Evolutionary conservation across 2,329 filamentous ascomycete genomes (phyloP).

Genomic region (Laburnicola sp.): DNA sequence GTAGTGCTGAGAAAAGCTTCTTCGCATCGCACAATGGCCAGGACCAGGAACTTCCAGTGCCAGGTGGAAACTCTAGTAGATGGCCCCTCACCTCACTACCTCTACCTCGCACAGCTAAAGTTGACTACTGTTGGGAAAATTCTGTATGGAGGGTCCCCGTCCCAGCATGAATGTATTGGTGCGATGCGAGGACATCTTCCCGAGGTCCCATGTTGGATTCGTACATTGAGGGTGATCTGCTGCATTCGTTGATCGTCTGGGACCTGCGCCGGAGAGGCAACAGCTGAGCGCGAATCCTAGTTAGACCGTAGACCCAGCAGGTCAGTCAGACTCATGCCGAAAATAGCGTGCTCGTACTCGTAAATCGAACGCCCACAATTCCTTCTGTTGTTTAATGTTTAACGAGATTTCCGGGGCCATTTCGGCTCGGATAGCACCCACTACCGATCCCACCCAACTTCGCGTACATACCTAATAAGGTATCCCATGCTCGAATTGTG

Average conservation of each 20-base stretch:
- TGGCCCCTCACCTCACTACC: too few relatives aligned
- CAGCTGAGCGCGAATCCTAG: slow-evolving; percentile 10
- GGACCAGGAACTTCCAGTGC: too few relatives aligned
- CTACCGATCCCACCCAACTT: too few relatives aligned
- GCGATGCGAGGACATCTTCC: not conserved
- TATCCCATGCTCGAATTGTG: not conserved
- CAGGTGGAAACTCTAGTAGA: too few relatives aligned
- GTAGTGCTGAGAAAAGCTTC: slow-evolving; percentile 13
- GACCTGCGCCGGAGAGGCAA: slow-evolving; percentile 7
- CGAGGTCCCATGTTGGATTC: not conserved
- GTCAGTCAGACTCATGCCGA: slow-evolving; percentile 8
- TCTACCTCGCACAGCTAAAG: too few relatives aligned
- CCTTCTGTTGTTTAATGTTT: not conserved
- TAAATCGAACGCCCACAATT: not conserved
- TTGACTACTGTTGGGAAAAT: not conserved
- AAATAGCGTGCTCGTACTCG: slow-evolving; percentile 1
- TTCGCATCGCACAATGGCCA: slow-evolving; percentile 7
- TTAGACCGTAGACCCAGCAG: too few relatives aligned
- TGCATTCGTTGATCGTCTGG: slow-evolving; percentile 3
- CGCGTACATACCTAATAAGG: too few relatives aligned
- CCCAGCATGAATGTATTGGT: too few relatives aligned
- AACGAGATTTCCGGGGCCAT: too few relatives aligned
- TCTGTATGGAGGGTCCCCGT: not conserved
- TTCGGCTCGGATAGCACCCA: too few relatives aligned
- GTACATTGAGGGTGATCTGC: not conserved